Evolutionary conservation across 345 rosid species (phyloP), one percentile per base, ranked within the genome.

Genomic region (Ceriops tagal): DNA sequence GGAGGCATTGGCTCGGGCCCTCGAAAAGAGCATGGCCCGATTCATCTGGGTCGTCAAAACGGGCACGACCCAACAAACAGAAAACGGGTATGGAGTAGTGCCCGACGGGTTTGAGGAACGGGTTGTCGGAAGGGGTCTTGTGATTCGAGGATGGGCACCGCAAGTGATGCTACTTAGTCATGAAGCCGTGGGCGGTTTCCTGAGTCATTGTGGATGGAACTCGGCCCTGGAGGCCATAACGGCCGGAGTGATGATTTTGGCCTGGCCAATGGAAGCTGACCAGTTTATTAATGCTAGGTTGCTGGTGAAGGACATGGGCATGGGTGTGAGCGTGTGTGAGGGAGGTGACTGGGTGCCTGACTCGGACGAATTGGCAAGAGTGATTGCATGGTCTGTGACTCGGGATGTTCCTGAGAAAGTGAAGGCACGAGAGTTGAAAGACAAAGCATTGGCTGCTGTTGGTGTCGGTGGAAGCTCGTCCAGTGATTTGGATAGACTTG

Each of bases 181-280:
- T 80, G 57, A 61, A 6, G 88, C 87, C 0, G 87, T 87, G 5
- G 87, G 88, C 15, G 82, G 82, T 65, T 91, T 88, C 55, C 65
- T 91, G 78, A 88, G 85, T 71, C 96, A 88, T 15, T 86, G 91
- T 47, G 89, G 96, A 10, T 90, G 96, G 96, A 88, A 90, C 84
- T 90, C 93, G 35, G 74, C 81, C 66, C 77, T 80, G 18, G 96
- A 91, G 76, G 90, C 79, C n/a, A 30, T 87, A 32, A 83, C 68
- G 71, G 78, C 80, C 2, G 88, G 93, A 5, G 82, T 71, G 22
- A 32, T 79, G 71, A 57, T 87, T 15, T 22, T 89, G 77, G 86
- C 73, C 5, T 87, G 92, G 92, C 97, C 97, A 0, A 85, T 91
- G 92, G 87, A 83, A 71, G 91, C 86, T 22, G 93, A 86, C 72